Conservation (phyloP, 2,329 filamentous ascomycete genomes). For the Sclerotinia borealis region DNA sequence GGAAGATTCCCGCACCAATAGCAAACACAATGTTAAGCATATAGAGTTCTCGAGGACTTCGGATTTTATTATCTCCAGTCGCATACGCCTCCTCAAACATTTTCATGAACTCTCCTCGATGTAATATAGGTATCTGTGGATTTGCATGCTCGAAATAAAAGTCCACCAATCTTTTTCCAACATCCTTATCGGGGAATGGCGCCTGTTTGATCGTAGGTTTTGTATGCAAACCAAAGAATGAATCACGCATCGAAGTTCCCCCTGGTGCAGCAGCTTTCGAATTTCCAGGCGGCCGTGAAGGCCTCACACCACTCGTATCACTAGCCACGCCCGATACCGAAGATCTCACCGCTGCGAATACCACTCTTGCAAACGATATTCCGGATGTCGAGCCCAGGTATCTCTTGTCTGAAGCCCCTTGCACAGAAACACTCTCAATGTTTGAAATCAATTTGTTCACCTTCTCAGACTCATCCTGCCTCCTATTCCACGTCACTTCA, state of each 20-base stretch:
- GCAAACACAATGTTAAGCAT: conserved; percentile 96
- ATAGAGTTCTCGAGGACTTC: conserved; percentile 79
- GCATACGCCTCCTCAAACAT: conserved; percentile 79
- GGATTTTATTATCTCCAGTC: conserved; percentile 52
- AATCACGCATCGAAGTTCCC: conserved; percentile 84
- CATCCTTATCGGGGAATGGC: conserved; percentile 70
- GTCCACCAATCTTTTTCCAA: conserved; percentile 66
- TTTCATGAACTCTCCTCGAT: conserved; percentile 82
- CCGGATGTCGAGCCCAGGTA: conserved; percentile 82
- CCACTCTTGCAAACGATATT: conserved; percentile 89
- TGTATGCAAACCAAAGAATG: conserved; percentile 93
- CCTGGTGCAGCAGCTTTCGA: conserved; percentile 35
- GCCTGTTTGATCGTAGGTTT: conserved; percentile 82
- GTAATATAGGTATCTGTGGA: conserved; percentile 88
- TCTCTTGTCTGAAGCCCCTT: conserved; percentile 70
- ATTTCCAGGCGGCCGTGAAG: conserved; percentile 49
- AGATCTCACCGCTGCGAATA: conserved; percentile 85
- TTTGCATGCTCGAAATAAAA: conserved; percentile 96
- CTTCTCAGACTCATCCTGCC: conserved; percentile 53
- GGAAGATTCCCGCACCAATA: conserved; percentile 88
- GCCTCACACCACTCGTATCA: conserved; percentile 56
- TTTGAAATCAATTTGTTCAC: conserved; percentile 63
- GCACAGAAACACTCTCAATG: conserved; percentile 70
- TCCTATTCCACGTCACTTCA: conserved; percentile 33
- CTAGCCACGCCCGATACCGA: conserved; percentile 57